Conservation (phyloP, 768 basidiomycete genomes). For the Multifurca ochricompacta region DNA sequence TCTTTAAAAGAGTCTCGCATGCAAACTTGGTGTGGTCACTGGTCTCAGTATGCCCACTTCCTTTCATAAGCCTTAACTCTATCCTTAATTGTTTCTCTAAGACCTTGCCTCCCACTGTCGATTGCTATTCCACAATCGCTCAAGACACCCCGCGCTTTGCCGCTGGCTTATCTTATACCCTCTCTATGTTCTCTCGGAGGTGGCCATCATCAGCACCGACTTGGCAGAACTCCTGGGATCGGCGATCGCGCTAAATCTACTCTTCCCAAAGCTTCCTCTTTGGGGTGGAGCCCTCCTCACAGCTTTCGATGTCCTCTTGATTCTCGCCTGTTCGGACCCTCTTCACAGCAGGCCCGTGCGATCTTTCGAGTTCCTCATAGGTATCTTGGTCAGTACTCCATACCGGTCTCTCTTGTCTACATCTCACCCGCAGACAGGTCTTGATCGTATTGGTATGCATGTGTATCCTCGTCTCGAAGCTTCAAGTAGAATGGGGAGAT, state of each 20-base stretch:
- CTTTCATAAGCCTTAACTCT: not conserved
- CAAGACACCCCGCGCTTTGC: constrained; percentile 31
- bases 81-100: constrained; percentile 12
- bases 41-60: constrained; percentile 51
- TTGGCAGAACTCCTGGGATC: constrained; percentile 54
- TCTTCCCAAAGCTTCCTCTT: constrained; percentile 42
- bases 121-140: constrained; percentile 38
- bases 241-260: constrained; percentile 49
- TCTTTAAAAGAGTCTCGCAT: constrained; percentile 54
- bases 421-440: constrained; percentile 8
- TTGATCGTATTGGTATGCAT: constrained; percentile 19
- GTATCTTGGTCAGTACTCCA: constrained; percentile 8
- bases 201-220: constrained; percentile 51
- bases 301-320: constrained; percentile 39
- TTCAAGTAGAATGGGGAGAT: constrained; percentile 12
- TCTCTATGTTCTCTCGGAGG: constrained; percentile 37
- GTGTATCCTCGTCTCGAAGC: constrained; percentile 21
- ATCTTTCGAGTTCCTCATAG: constrained; percentile 59
- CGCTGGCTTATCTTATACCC: constrained; percentile 39
- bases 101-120: constrained; percentile 45
- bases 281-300: constrained; percentile 45
- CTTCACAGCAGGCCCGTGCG: constrained; percentile 47
- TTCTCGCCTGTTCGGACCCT: constrained; percentile 68
- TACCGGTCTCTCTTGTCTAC: not conserved
- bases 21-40: constrained; percentile 75